Percentiles rank a stretch among this genome's conserved stretches.
These are phyloP conservation scores for Kalaharituber pfeilii DNA, from an alignment of 2,329 filamentous ascomycete species.

Conservation along the genomic window DNA sequence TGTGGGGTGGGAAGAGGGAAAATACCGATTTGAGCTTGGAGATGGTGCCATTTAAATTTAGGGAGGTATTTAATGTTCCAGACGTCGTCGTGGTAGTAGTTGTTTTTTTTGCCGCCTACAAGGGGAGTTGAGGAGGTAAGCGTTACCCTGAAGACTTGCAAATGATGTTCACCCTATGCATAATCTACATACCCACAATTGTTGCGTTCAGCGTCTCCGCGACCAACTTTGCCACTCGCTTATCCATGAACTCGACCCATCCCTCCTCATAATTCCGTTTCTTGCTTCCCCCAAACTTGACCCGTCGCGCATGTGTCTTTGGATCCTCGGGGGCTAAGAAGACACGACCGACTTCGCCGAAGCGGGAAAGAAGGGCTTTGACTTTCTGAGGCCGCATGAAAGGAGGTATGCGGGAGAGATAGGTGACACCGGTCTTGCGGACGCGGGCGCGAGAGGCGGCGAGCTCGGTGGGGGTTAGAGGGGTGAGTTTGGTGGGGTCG, in stretches of 20 bases:
- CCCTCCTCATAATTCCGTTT: constrained; percentile 68
- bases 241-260: constrained; percentile 67
- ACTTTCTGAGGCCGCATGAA: constrained; percentile 77
- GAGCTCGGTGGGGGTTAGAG: constrained; percentile 49
- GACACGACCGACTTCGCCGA: constrained; percentile 58
- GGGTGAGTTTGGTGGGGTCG: constrained; percentile 27
- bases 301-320: constrained; percentile 44
- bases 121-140: constrained; percentile 4
- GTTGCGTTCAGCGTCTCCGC: constrained; percentile 60
- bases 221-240: constrained; percentile 58
- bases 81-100: constrained; percentile 69
- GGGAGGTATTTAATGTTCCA: constrained; percentile 71
- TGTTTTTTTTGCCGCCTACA: constrained; percentile 65
- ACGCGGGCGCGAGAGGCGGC: constrained; percentile 46
- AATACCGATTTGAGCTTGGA: constrained; percentile 25
- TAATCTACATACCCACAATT: constrained; percentile 39
- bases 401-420: constrained; percentile 66
- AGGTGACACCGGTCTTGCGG: constrained; percentile 61
- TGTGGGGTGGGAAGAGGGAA: neutral
- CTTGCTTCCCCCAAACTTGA: constrained; percentile 62
- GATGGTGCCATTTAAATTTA: constrained; percentile 61
- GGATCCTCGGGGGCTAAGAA: constrained; percentile 65
- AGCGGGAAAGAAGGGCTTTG: constrained; percentile 54
- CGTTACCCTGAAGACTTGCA: neutral
- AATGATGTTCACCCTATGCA: neutral